Base-by-base conservation (phyloP, 257 asterid species). In the Ballota nigra region DNA sequence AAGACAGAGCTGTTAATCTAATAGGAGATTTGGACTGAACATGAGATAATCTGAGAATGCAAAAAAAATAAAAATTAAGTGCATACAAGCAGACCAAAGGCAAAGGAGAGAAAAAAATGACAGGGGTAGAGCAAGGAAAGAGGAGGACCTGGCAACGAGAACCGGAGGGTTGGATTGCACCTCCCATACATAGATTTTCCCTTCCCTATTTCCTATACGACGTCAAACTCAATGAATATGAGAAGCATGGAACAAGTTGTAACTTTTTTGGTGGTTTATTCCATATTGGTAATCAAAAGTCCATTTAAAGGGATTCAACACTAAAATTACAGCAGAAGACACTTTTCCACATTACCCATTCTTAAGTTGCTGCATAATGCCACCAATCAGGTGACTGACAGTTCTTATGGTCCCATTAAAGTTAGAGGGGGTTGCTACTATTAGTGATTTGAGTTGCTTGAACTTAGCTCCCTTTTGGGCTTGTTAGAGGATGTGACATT, bases 151-250 rank as follows among this genome's bases (percentile, higher is more conserved):
- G 18, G 98, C 83, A 62, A 89, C 78, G 45, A 95, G 92, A 70
- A 79, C 86, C 0, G 99, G 99, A 34, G 99, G 99, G 62, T 79
- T 89, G 55, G 96, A 85, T 56, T 88, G 99, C 79, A 92, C 81
- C 80, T 95, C 99, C 99, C 99, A 95, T 33, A 95, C 89, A 59
- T 68, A 95, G 76, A 95, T 86, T 88, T 89, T 92, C 49, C 99
- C 99, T 81, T 95, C 99, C 70, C 98, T 85, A 60, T 95, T 95
- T 63, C 99, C 99, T 91, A 85, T 18, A 58, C 66, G 53, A 66
- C 10, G 56, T 58, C 49, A 77, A 45, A 68, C 49, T 41, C 49
- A 75, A 74, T 58, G 61, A 67, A 68, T 31, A 51, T 59, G 61
- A 78, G 69, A 51, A 66, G 29, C 22, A 55, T 16, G 63, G 18